These are phyloP conservation scores for Rhizopogon vinicolor DNA, from an alignment of 768 basidiomycete genomes.

Conservation along the genomic window DNA sequence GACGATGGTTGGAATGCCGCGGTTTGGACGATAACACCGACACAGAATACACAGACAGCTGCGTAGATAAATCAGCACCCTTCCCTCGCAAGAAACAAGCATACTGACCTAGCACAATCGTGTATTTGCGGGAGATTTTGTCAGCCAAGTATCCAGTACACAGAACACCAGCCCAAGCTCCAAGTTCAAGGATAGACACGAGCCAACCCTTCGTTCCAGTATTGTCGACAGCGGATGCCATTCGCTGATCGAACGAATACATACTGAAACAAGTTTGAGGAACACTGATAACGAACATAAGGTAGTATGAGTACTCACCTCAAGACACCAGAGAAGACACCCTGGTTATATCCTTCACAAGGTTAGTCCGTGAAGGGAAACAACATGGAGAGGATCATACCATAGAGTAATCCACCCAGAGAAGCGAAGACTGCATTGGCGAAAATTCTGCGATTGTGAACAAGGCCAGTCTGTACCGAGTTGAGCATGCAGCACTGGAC, in stretches of 20 bases:
- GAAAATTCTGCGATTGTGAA: constrained; percentile 63
- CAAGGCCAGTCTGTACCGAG: constrained; percentile 44
- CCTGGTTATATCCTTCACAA: constrained; percentile 31
- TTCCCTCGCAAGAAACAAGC: too few relatives aligned
- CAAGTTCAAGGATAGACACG: constrained; percentile 69
- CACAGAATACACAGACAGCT: constrained; percentile 58
- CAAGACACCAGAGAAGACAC: constrained; percentile 75
- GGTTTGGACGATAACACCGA: constrained; percentile 75
- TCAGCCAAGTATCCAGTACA: constrained; percentile 70
- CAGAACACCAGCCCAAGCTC: constrained; percentile 75
- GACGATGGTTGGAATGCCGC: constrained; percentile 50
- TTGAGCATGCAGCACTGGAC: neutral
- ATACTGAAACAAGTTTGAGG: constrained; percentile 29
- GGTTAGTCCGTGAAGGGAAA: neutral
- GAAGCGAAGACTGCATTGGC: constrained; percentile 74
- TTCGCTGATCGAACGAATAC: constrained; percentile 46
- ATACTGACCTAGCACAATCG: constrained; percentile 51
- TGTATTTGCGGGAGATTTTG: constrained; percentile 68
- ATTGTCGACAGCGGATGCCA: constrained; percentile 51
- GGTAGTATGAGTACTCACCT: constrained; percentile 31
- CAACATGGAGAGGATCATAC: constrained; percentile 31
- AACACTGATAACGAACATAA: neutral
- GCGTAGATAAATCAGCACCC: constrained; percentile 13
- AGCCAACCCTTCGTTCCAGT: constrained; percentile 63
- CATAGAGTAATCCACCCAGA: constrained; percentile 53